Evolutionary conservation across 345 rosid species (phyloP).

Genomic region (Cardamine chenopodiifolia): DNA sequence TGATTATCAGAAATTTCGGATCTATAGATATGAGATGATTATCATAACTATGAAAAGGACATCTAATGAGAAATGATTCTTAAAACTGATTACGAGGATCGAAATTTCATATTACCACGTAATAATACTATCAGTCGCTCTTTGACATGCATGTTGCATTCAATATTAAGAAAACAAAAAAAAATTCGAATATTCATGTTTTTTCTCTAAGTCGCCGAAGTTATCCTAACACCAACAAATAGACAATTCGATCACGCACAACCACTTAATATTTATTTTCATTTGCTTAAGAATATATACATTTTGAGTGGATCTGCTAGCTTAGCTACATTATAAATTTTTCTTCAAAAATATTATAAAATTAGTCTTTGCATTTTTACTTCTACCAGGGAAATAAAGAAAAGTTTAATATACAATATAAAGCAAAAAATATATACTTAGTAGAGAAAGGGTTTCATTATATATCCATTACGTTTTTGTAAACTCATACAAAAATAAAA

Average conservation of each 20-base stretch:
- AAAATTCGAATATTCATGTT: neutral
- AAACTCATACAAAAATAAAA: neutral
- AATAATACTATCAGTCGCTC: neutral
- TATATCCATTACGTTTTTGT: neutral
- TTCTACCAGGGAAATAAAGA: neutral
- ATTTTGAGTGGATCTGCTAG: neutral
- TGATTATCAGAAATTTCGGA: neutral
- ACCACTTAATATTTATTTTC: neutral
- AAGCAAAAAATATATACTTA: neutral
- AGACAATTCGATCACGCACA: neutral
- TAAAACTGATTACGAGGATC: slow-evolving; percentile 4
- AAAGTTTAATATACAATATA: neutral
- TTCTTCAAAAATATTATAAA: neutral
- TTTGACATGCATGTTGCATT: neutral
- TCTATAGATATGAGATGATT: slow-evolving; percentile 1
- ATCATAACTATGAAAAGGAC: neutral
- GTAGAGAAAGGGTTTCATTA: neutral
- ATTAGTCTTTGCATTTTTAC: neutral
- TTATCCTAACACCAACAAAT: neutral
- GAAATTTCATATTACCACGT: neutral
- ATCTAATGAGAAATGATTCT: neutral
- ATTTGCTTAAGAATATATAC: neutral
- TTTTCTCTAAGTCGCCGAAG: slow-evolving; percentile 5
- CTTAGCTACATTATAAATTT: neutral
- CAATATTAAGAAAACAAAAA: neutral